phyloP scores from a whole-genome alignment of 2,329 filamentous ascomycete genomes.

The Cercospora zeina region DNA sequence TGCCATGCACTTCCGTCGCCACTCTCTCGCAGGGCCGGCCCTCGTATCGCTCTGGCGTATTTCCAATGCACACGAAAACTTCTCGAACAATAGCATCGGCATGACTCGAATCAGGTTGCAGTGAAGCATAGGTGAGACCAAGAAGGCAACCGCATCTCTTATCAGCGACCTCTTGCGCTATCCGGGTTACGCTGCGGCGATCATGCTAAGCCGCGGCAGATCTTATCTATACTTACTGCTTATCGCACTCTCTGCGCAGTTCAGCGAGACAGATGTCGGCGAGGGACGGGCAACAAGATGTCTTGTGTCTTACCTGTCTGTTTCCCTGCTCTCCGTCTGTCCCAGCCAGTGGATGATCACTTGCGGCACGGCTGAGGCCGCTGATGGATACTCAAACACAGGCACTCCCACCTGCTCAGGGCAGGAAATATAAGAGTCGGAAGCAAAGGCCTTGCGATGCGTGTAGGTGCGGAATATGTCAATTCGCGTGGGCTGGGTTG shows the following conservation, averaged over 20 bases:
- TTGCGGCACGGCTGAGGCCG: slow-evolving; percentile 8
- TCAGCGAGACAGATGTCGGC: slow-evolving; percentile 1
- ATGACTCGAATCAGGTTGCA: background rate
- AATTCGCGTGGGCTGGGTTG: background rate
- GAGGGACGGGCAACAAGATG: slow-evolving; percentile 18
- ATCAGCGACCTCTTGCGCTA: slow-evolving; percentile 11
- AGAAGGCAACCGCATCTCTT: background rate
- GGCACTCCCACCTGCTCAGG: slow-evolving; percentile 18
- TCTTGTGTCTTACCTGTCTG: background rate
- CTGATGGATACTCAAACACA: slow-evolving; percentile 13
- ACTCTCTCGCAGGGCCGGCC: background rate
- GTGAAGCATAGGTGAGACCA: background rate
- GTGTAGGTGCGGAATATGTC: slow-evolving; percentile 9
- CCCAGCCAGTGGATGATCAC: background rate
- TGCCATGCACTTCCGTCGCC: background rate
- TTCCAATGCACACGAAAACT: background rate
- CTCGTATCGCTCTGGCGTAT: background rate
- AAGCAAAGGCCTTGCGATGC: slow-evolving; percentile 32
- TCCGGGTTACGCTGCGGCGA: slow-evolving; percentile 2
- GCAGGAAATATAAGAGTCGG: slow-evolving; percentile 31
- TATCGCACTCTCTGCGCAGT: slow-evolving; percentile 7
- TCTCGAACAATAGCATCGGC: background rate
- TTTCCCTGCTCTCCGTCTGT: background rate
- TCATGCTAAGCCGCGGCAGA: slow-evolving; percentile 13
- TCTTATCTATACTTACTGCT: slow-evolving; percentile 13